Evolutionary conservation across 306 rosid genomes (phyloP), one percentile per base, ranked within the genome.

Genomic region (Canavalia ensiformis): DNA sequence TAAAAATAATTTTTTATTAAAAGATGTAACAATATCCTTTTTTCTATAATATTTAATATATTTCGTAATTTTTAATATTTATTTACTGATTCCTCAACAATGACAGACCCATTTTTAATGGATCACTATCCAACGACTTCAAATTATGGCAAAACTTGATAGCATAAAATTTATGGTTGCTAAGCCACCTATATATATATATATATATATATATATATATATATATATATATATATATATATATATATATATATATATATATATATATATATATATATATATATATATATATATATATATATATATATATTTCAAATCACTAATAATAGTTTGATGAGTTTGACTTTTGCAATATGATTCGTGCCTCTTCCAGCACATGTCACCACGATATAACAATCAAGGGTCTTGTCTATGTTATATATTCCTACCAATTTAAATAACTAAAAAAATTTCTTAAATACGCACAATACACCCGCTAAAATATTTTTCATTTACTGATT

Each of bases 91-190:
- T 18, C 25, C 25, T 18, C 25, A 18, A 18, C 25, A 18, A 18
- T 18, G 25, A 18, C 25, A 18, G 25, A 18, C 25, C 25, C 25
- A 30, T 37, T 9, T 46, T 28, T 4, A 45, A 49, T 7, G 49
- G 77, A 72, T 54, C 50, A 55, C n/a, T 34, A 52, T 72, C 63
- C 6, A 5, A 34, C 52, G 65, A 35, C 52, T 52, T 49, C 67
- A 60, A 50, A 7, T 47, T 13, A 12, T 31, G 45, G 18, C 3
- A 11, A 18, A 18, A 69, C 1, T 69, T 33, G 4, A 47, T 33
- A 7, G 4, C 31, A 71, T 50, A 1, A 33, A 33, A 71, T 7
- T 12, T 33, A 47, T 8, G 77, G 41, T 25, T 68, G 41, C 8
- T 44, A 68, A 68, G 50, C 29, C 35, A 41, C 51, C 1, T 7